Percentiles rank a stretch among this genome's conserved stretches.
These are phyloP conservation scores for Sarocladium strictum DNA, from an alignment of 2,329 filamentous ascomycete species.

Conservation along the genomic window DNA sequence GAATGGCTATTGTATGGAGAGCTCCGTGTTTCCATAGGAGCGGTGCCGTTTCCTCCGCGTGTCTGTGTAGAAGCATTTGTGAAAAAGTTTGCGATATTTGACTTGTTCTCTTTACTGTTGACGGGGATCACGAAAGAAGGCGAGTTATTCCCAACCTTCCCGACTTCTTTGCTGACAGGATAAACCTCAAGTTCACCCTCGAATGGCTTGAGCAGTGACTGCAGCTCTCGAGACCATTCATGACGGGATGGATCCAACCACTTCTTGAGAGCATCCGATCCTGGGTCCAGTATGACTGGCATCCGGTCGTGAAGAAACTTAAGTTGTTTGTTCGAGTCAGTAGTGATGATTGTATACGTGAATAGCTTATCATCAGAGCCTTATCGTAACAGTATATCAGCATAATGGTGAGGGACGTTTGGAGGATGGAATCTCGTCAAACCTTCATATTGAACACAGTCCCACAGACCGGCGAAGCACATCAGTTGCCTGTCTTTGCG, in stretches of 20 bases:
- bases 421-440: slow-evolving; percentile 13
- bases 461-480: slow-evolving; percentile 90
- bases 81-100: slow-evolving; percentile 93
- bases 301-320: slow-evolving; percentile 89
- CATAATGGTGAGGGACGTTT: not conserved
- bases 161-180: slow-evolving; percentile 80
- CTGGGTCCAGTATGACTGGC: slow-evolving; percentile 84
- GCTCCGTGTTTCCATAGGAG: not conserved
- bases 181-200: slow-evolving; percentile 77
- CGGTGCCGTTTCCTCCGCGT: slow-evolving; percentile 16
- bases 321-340: slow-evolving; percentile 74
- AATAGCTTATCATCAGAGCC: slow-evolving; percentile 59
- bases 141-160: slow-evolving; percentile 90
- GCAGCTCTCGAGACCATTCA: slow-evolving; percentile 74
- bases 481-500: slow-evolving; percentile 77
- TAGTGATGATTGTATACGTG: slow-evolving; percentile 93
- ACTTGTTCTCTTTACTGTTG: slow-evolving; percentile 81
- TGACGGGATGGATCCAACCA: slow-evolving; percentile 73
- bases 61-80: slow-evolving; percentile 43
- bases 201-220: slow-evolving; percentile 73
- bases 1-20: not conserved
- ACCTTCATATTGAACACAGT: slow-evolving; percentile 78
- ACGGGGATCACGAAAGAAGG: slow-evolving; percentile 77
- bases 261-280: slow-evolving; percentile 59
- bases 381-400: slow-evolving; percentile 5